A percentile compares a stretch with the other conserved stretches of the same genome.
Conservation (phyloP, 495 filamentous ascomycete genomes). For the Antarctomyces pellizariae region DNA sequence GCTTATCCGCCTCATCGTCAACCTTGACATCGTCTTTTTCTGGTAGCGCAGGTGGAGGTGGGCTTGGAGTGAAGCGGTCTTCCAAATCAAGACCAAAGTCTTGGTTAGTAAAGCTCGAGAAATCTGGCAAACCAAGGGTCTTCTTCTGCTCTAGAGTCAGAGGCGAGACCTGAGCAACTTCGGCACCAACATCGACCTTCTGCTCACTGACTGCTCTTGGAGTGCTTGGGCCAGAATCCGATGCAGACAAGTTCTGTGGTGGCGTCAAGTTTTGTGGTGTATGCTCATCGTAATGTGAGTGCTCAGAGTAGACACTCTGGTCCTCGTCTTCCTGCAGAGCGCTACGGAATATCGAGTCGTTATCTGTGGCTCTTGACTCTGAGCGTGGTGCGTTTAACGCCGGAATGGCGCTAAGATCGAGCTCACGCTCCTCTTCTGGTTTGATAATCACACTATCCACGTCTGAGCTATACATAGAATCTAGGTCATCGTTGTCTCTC, state of each 20-base stretch:
- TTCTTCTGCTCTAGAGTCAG: constrained; percentile 10
- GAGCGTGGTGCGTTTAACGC: constrained; percentile 28
- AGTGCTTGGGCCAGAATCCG: constrained; percentile 18
- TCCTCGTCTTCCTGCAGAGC: constrained; percentile 17
- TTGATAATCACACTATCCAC: constrained; percentile 42
- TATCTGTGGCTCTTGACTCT: constrained; percentile 12
- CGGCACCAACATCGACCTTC: constrained; percentile 11
- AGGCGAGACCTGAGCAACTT: constrained; percentile 10
- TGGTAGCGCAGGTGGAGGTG: constrained; percentile 21
- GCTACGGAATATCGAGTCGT: constrained; percentile 20
- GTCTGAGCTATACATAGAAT: constrained; percentile 12
- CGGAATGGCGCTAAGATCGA: constrained; percentile 51
- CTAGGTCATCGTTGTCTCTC: constrained; percentile 26
- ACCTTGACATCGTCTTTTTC: constrained; percentile 5
- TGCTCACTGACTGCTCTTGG: constrained; percentile 11
- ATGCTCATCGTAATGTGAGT: constrained; percentile 11
- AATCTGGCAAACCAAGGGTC: constrained; percentile 23
- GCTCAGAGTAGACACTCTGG: constrained; percentile 25
- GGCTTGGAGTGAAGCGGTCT: constrained; percentile 27
- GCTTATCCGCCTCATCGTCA: constrained; percentile 1
- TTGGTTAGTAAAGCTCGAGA: constrained; percentile 20
- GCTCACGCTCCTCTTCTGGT: constrained; percentile 30
- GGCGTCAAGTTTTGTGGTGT: constrained; percentile 4
- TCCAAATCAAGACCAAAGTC: constrained; percentile 27
- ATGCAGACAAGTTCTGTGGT: constrained; percentile 9